A percentile compares a stretch with the other conserved stretches of the same genome.
Evolutionary conservation across 2,329 filamentous ascomycete species (phyloP).

Genomic region (Aureobasidium pullulans): DNA sequence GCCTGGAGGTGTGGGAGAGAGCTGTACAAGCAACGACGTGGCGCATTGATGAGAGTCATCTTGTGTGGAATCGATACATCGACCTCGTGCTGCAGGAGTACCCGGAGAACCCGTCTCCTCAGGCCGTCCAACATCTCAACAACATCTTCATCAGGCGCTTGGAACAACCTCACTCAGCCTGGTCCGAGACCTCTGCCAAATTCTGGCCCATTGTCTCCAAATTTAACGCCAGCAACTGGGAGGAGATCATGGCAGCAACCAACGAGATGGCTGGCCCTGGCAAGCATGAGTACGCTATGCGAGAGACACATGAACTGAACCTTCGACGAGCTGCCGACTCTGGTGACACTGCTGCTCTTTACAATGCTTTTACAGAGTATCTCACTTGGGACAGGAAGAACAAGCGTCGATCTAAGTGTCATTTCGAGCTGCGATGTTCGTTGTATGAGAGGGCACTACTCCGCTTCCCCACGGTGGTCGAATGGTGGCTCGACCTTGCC

Average conservation of each 20-base stretch:
- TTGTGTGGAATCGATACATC: constrained; percentile 73
- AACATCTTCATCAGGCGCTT: constrained; percentile 65
- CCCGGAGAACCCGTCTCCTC: constrained; percentile 47
- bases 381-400: constrained; percentile 71
- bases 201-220: constrained; percentile 69
- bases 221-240: constrained; percentile 59
- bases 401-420: constrained; percentile 40
- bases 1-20: constrained; percentile 63
- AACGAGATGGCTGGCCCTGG: constrained; percentile 57
- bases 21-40: constrained; percentile 66
- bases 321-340: constrained; percentile 52
- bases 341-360: constrained; percentile 51
- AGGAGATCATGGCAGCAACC: constrained; percentile 63
- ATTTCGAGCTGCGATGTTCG: constrained; percentile 47
- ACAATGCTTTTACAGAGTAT: constrained; percentile 56
- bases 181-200: constrained; percentile 66
- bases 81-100: constrained; percentile 64
- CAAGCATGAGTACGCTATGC: constrained; percentile 55
- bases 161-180: constrained; percentile 63
- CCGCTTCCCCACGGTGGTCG: constrained; percentile 64
- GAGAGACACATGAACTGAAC: constrained; percentile 62
- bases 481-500: constrained; percentile 76
- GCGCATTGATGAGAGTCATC: constrained; percentile 67
- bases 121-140: constrained; percentile 56
- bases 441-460: constrained; percentile 73